Base-by-base conservation (phyloP, 108 stramenopile genomes). In the Pseudonitzschia delicatissima region DNA sequence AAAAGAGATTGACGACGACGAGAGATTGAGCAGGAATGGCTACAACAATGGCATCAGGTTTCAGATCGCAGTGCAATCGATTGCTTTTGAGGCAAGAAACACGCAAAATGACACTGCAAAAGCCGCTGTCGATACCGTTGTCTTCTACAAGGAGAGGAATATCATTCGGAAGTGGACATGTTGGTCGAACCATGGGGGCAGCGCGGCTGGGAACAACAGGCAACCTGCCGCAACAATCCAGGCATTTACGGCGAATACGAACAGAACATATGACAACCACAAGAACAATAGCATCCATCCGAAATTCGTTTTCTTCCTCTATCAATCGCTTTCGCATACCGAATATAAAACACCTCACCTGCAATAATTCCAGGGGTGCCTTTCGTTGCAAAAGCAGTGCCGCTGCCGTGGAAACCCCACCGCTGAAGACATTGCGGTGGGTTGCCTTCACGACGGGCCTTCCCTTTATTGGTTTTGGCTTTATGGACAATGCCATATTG, bases 401-500 rank as follows among this genome's bases (percentile, higher is more conserved):
- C 26, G 27, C 32, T 23, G 5, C 42, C 2, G 34, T 28, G 11
- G 9, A 20, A 45, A 33, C 64, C 29, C 29, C n/a, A n/a, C n/a
- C n/a, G n/a, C n/a, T n/a, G 21, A 5, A 27, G 8, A 65, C 88
- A 12, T 69, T 93, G 44, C 55, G 69, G n/a, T 42, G 79, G 28
- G 76, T 90, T 5, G 84, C 85, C n/a, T 45, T 93, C 8, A 74
- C 71, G 40, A 80, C 81, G 48, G 71, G 77, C 47, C 82, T 91
- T 45, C 92, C 95, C 2, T 96, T 96, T 62, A 66, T 96, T 20
- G 95, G 92, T 8, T 98, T 98, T 73, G 97, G 97, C 12, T 84
- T 99, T 26, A 95, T 96, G 92, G 98, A 99, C 75, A 99, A 97
- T 69, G 71, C 88, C 21, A 90, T 99, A 40, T 82, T 99, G 75